These are phyloP conservation scores for Ogataea siamensis DNA, from an alignment of 805 yeast genomes.

Conservation along the genomic window DNA sequence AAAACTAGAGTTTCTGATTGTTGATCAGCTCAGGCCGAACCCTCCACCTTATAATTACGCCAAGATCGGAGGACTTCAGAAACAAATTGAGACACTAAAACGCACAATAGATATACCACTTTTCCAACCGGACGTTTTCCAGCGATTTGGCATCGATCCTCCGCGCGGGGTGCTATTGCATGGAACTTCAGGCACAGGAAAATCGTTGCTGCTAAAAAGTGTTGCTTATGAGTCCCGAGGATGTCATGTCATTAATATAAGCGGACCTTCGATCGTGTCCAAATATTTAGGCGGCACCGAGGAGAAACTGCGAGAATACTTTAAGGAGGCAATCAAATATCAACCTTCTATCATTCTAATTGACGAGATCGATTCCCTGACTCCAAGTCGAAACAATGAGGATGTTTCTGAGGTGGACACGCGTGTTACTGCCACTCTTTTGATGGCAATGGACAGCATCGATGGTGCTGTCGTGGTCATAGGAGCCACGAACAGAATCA, in stretches of 20 bases:
- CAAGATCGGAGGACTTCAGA: constrained; percentile 72
- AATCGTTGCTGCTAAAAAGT: constrained; percentile 81
- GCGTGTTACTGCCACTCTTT: constrained; percentile 83
- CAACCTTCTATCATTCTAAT: constrained; percentile 88
- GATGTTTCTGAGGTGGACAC: constrained; percentile 90
- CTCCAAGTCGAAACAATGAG: constrained; percentile 79
- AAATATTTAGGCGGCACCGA: constrained; percentile 96
- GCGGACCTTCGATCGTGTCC: constrained; percentile 89
- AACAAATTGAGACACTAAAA: constrained; percentile 59
- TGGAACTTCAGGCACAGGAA: constrained; percentile 98
- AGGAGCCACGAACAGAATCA: constrained; percentile 96
- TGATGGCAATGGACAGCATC: constrained; percentile 79
- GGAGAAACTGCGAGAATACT: constrained; percentile 72
- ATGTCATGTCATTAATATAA: constrained; percentile 82
- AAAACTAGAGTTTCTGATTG: constrained; percentile 33
- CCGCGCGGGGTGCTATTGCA: constrained; percentile 91
- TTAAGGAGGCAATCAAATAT: constrained; percentile 78
- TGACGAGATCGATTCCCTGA: constrained; percentile 92
- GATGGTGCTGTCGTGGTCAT: constrained; percentile 63
- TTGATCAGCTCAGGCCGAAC: constrained; percentile 37
- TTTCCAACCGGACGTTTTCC: constrained; percentile 69
- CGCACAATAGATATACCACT: constrained; percentile 79
- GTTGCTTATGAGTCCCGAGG: constrained; percentile 68
- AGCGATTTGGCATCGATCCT: constrained; percentile 85
- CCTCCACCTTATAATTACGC: constrained; percentile 39